Evolutionary conservation across 331 rosid species (phyloP), one percentile per base, ranked within the genome.

Genomic region (Quercus tomentella): DNA sequence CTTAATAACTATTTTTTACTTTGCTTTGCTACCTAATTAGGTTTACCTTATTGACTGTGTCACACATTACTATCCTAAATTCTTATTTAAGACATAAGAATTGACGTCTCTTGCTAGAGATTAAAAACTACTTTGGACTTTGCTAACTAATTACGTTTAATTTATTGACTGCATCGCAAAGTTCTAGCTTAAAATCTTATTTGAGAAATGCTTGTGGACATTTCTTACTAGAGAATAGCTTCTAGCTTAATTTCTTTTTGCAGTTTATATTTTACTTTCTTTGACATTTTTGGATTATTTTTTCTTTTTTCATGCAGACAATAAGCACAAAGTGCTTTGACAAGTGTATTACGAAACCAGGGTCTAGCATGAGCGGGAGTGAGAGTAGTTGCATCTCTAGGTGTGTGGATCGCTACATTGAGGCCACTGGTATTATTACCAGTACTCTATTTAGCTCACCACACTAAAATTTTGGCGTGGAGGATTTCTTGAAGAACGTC

Each of bases 311-410:
- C 5, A 25, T 51, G 68, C 89, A 96, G 99, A 96, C 98, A 2
- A 76, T 96, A 75, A 86, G 97, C 76, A 87, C 80, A 15, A 96
- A 93, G 86, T 96, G 98, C 84, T 96, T 96, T 62, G 98, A 92
- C 26, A 96, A 93, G 86, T 96, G 99, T 37, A 72, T 96, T 70
- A 88, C 97, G 62, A 96, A 93, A 84, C 99, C 98, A 65, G 94
- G 98, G 67, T 90, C 98, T 54, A 93, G 97, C 84, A 84, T 96
- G 37, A 79, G 98, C 52, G 91, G 93, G 49, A 56, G 97, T 52
- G 99, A 96, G 89, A 85, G 95, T 82, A 93, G 98, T 79, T 96
- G 99, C 84, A 69, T 93, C 82, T 93, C 97, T 51, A 87, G 98
- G 83, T 96, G 99, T 35, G 86, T 96, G 75, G 99, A 96, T 74